Base-by-base conservation (phyloP, 2,329 filamentous ascomycete species). In the Acrodontium crateriforme region DNA sequence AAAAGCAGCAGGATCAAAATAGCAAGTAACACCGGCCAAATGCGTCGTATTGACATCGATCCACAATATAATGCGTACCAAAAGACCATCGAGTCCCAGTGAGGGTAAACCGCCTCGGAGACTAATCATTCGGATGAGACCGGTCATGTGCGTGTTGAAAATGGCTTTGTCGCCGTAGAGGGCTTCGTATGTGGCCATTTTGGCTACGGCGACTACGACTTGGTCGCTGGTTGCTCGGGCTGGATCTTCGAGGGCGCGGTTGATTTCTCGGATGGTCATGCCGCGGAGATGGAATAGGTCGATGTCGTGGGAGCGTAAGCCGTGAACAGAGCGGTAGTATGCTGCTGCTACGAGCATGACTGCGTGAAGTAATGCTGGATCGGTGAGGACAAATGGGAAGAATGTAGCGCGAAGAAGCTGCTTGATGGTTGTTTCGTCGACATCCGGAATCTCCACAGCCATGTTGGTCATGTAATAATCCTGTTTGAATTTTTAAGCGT, bases 171-270 rank as follows among this genome's bases (percentile, higher is more conserved):
- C 51, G 13, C 63, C 62, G 36, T 59, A 64, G 35, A 65, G 58
- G n/a, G 62, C 61, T 39, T 68, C 64, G 40, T 63, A 67, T 34
- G 56, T 59, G 7, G 62, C 63, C 61, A 68, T 62, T 36, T 63
- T 62, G 18, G 59, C 60, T 3, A 65, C 60, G 3, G 63, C 62
- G 6, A 56, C 59, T 27, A 67, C 54, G 17, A 65, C 35, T 9
- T 54, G 54, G 37, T 66, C 61, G 34, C 46, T 56, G 5, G 54
- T 42, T 4, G 39, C 37, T 16, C 46, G 36, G 3, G 36, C 34
- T 12, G 47, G 40, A 21, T 50, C 40, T n/a, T 39, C 38, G 16
- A 65, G 45, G 7, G 50, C 48, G 4, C 46, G 34, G 33, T 62
- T 63, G 43, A 66, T 59, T 18, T 55, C 49, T 12, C 43, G 37